Evolutionary conservation across 306 rosid species (phyloP), one percentile per base, ranked within the genome.

Genomic region (Cercis canadensis): DNA sequence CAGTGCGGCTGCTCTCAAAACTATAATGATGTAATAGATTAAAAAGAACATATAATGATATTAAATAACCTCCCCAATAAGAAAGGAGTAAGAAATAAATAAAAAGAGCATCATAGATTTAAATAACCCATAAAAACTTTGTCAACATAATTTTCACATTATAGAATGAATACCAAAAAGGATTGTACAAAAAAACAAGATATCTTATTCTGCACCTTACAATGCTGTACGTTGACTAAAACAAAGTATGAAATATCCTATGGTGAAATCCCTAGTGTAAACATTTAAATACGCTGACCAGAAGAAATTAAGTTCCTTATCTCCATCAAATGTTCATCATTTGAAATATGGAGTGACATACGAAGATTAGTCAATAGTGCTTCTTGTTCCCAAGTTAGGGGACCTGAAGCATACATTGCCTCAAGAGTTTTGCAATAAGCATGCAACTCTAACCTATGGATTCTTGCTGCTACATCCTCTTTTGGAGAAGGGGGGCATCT

Each of bases 341-440:
- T 89, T 10, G 99, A 87, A 72, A 94, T 82, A 76, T 87, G 83
- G 62, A 94, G 96, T 70, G 90, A 80, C 65, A 82, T 84, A 45
- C 99, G 97, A 73, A 94, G 92, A 64, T 82, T 87, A 65, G 99
- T 91, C 86, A 94, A 75, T 67, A 87, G 70, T 37, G 72, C 89
- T 89, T 89, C 91, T 40, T 91, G 81, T 73, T 89, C 97, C 99
- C 97, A 94, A 77, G 89, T 94, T 81, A 94, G 80, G 84, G 90
- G 83, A 73, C 99, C 97, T 54, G 90, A 91, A 75, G 87, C 87
- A 87, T 83, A 84, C 81, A 94, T 77, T 79, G 81, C 85, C 78
- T 69, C 77, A 76, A 94, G 70, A 66, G 89, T 87, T 50, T 78
- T 69, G 59, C 75, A 69, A 80, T 89, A 94, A 60, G 88, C 92